Evolutionary conservation across 345 rosid genomes (phyloP), one percentile per base, ranked within the genome.

Genomic region (Kernera saxatilis): DNA sequence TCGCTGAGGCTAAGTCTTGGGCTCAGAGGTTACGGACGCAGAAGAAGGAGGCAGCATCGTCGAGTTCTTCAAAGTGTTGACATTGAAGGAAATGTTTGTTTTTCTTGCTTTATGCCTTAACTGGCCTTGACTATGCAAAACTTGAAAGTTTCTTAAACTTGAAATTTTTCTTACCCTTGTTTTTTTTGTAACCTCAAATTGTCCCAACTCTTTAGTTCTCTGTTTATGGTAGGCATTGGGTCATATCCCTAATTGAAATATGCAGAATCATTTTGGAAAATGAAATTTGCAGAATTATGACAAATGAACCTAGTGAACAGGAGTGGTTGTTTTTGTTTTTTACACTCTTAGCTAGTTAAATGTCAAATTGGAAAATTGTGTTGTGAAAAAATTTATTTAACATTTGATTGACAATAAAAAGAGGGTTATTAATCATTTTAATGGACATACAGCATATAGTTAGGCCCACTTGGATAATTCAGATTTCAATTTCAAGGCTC

Each of bases 1-100:
- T 76, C 2, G 71, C 46, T 27, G 75, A 76, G 1, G 75, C 79
- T 48, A 29, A 48, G 40, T 21, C 18, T 3, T 75, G 79, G 75
- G 79, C 76, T 52, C 18, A n/a, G 14, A 19, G 9, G 26, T 29
- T 21, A 6, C 22, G 21, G 32, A 46, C 10, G 21, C 11, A 44
- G 13, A 53, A 27, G 10, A 52, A 36, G n/a, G 13, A 52, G 29
- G n/a, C 76, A 22, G 0, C 48, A 41, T 30, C 17, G 12, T 10
- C 59, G 8, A 6, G 13, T 36, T 14, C 57, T 35, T 15, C 5
- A 1, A 18, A 22, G 18, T 19, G 14, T 10, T 55, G 45, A 45
- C 33, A 18, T 0, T 35, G 33, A 44, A 51, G 26, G 6, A 8
- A 43, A 43, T 11, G 21, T 29, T 19, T 51, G 15, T 26, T 6